Percentiles rank a stretch among this genome's conserved stretches.
Conservation (phyloP, 495 filamentous ascomycete genomes). For the Talaromyces stipitatus region DNA sequence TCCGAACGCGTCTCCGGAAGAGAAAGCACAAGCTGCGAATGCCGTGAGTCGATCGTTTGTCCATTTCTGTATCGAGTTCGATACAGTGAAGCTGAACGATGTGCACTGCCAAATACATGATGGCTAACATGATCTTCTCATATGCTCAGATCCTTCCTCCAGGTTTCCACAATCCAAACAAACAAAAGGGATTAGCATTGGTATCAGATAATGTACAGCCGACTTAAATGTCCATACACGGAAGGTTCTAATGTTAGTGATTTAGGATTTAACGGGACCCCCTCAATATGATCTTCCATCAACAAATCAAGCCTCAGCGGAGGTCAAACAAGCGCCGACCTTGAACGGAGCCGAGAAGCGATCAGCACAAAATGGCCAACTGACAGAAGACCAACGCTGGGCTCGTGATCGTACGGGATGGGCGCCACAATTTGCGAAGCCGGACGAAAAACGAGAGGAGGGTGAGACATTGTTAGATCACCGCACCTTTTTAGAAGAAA, state of each 20-base stretch:
- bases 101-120: too few relatives aligned
- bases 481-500: slow-evolving; percentile 76
- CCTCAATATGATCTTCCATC: slow-evolving; percentile 72
- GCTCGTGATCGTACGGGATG: slow-evolving; percentile 73
- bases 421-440: slow-evolving; percentile 71
- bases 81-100: too few relatives aligned
- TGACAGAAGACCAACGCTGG: slow-evolving; percentile 54
- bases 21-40: slow-evolving; percentile 73
- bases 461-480: slow-evolving; percentile 72
- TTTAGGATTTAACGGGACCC: slow-evolving; percentile 57
- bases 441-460: slow-evolving; percentile 40
- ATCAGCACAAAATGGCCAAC: slow-evolving; percentile 37
- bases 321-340: slow-evolving; percentile 31
- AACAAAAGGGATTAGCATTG: slow-evolving; percentile 60
- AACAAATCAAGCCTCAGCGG: slow-evolving; percentile 60
- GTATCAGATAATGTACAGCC: slow-evolving; percentile 61
- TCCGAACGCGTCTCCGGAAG: slow-evolving; percentile 72
- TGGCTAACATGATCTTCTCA: slow-evolving; percentile 11
- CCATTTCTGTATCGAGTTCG: too few relatives aligned
- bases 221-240: neutral
- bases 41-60: slow-evolving; percentile 50
- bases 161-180: slow-evolving; percentile 55
- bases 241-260: neutral
- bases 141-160: slow-evolving; percentile 48
- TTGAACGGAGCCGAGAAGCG: slow-evolving; percentile 36